Conservation (phyloP, 331 rosid genomes). For the Stylosanthes scabra region DNA sequence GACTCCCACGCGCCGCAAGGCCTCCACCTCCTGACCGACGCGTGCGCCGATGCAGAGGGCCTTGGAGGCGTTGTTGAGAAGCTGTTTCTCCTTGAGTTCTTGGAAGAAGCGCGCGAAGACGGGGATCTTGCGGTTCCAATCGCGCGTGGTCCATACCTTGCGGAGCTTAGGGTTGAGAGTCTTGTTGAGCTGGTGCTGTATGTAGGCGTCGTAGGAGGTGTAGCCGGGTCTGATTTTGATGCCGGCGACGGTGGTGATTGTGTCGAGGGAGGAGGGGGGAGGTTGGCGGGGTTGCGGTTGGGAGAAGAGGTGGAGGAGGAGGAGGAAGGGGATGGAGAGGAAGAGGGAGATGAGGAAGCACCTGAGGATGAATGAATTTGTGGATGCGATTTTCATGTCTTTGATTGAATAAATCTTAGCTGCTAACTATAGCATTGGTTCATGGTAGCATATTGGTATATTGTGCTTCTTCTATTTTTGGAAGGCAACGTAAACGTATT, state of each 20-base stretch:
- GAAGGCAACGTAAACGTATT: slow-evolving; percentile 1
- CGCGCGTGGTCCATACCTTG: slow-evolving; percentile 87
- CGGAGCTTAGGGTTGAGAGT: slow-evolving; percentile 89
- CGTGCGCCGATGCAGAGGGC: slow-evolving; percentile 83
- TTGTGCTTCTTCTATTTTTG: background rate
- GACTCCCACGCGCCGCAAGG: slow-evolving; percentile 69
- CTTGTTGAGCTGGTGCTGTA: slow-evolving; percentile 83
- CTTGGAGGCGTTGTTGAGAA: slow-evolving; percentile 54
- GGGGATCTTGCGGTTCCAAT: slow-evolving; percentile 86
- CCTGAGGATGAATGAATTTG: slow-evolving; percentile 48
- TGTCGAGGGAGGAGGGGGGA: background rate
- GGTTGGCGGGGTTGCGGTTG: slow-evolving; percentile 30
- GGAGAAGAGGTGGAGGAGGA: slow-evolving; percentile 47
- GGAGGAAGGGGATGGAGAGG: slow-evolving; percentile 58
- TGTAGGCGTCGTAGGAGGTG: slow-evolving; percentile 74
- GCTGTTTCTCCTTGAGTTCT: slow-evolving; percentile 44
- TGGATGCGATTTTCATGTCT: slow-evolving; percentile 53
- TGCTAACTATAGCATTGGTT: too few relatives aligned
- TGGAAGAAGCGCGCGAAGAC: slow-evolving; percentile 67
- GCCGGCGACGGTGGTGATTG: slow-evolving; percentile 23
- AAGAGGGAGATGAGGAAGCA: slow-evolving; percentile 65
- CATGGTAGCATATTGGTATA: too few relatives aligned
- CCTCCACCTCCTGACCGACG: slow-evolving; percentile 94
- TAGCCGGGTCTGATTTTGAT: slow-evolving; percentile 87
- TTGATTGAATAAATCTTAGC: too few relatives aligned